These are phyloP conservation scores for Amanita subjunquillea DNA, from an alignment of 768 basidiomycete genomes.

Conservation along the genomic window DNA sequence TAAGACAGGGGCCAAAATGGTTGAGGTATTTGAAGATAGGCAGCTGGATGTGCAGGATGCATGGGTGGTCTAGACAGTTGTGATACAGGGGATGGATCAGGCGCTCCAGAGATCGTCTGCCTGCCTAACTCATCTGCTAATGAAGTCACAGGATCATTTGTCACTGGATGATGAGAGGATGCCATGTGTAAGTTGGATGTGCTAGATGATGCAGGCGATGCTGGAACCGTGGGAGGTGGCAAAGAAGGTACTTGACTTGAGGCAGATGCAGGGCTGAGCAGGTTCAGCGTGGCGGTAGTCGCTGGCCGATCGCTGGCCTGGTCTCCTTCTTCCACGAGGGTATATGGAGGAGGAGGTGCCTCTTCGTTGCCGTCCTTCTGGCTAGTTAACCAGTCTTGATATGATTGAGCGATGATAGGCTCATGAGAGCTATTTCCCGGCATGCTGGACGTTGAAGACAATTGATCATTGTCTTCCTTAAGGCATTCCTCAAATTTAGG, in stretches of 20 bases:
- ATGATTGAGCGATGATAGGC: slow-evolving; percentile 18
- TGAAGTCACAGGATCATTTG: slow-evolving; percentile 13
- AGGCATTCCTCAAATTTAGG: slow-evolving; percentile 45
- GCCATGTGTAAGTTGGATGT: slow-evolving; percentile 1
- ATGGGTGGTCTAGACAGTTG: slow-evolving; percentile 21
- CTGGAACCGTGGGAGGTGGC: slow-evolving; percentile 3
- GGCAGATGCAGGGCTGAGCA: neutral
- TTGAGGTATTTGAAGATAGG: neutral
- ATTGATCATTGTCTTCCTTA: slow-evolving; percentile 17
- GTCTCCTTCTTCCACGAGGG: slow-evolving; percentile 35
- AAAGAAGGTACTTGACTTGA: slow-evolving; percentile 4
- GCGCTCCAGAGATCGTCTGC: slow-evolving; percentile 19
- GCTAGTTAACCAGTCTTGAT: slow-evolving; percentile 37
- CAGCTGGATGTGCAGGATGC: slow-evolving; percentile 17
- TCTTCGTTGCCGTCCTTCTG: slow-evolving; percentile 40
- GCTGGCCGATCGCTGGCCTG: neutral
- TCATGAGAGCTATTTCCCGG: slow-evolving; percentile 8
- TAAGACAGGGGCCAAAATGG: neutral
- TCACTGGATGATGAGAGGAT: neutral
- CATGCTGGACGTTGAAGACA: slow-evolving; percentile 18
- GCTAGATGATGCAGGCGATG: slow-evolving; percentile 5
- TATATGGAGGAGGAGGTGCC: slow-evolving; percentile 62
- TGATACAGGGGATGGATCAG: slow-evolving; percentile 3
- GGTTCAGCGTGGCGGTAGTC: neutral
- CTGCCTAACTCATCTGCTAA: slow-evolving; percentile 28